phyloP scores from a whole-genome alignment of 345 rosid genomes.

The Mangifera indica region DNA sequence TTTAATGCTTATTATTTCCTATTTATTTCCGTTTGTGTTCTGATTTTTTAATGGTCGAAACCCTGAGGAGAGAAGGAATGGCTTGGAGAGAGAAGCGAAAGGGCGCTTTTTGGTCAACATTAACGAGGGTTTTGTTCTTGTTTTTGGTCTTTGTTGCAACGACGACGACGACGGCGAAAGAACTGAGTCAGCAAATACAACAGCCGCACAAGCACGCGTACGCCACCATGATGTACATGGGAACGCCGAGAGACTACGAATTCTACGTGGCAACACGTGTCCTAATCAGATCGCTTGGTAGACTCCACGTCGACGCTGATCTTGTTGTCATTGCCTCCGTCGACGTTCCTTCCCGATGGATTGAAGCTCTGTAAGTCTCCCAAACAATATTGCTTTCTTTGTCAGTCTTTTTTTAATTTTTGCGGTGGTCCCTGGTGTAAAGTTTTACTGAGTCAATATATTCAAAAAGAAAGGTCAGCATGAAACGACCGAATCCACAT shows the following conservation, averaged over 20 bases:
- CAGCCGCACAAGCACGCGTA: constrained; percentile 69
- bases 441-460: no score
- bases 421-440: no score
- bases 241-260: constrained; percentile 97
- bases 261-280: constrained; percentile 92
- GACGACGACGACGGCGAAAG: constrained; percentile 13
- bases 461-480: background rate
- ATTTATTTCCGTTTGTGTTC: background rate
- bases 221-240: constrained; percentile 99
- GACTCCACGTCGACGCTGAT: constrained; percentile 76
- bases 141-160: background rate
- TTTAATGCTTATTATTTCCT: background rate
- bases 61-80: background rate
- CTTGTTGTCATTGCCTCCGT: constrained; percentile 90
- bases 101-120: background rate
- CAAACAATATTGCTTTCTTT: background rate
- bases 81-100: background rate
- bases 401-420: background rate
- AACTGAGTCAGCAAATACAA: constrained; percentile 25
- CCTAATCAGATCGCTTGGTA: constrained; percentile 73
- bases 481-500: background rate
- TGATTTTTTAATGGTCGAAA: constrained; percentile 2
- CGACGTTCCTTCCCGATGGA: constrained; percentile 89
- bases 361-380: constrained; percentile 62
- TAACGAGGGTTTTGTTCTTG: constrained; percentile 9